Conservation (phyloP, 345 rosid species). For the Pugionium dolabratum region DNA sequence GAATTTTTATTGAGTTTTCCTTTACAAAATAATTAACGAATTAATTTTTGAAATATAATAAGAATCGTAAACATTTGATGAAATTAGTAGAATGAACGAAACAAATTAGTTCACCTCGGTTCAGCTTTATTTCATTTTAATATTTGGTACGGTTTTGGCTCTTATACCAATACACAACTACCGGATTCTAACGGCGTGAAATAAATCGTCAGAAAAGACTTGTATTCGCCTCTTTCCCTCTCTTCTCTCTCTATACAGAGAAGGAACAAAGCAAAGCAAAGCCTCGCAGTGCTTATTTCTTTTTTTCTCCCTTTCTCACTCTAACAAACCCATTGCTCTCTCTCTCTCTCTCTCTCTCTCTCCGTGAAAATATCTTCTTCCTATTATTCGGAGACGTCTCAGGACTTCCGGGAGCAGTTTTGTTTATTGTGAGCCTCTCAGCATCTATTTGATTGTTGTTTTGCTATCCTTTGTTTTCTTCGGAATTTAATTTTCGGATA, state of each 20-base stretch:
- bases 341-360: conserved; percentile 32
- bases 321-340: conserved; percentile 16
- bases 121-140: background rate
- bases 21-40: background rate
- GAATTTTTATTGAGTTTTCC: too few relatives aligned
- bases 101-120: background rate
- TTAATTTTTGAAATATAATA: background rate
- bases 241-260: conserved; percentile 19
- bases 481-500: background rate
- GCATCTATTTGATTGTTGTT: conserved; percentile 15
- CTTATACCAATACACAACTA: background rate
- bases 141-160: conserved; percentile 20
- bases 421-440: conserved; percentile 17
- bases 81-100: background rate
- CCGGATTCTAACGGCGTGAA: conserved; percentile 51
- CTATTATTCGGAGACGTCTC: conserved; percentile 25
- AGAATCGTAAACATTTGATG: background rate
- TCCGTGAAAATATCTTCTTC: conserved; percentile 23
- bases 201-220: conserved; percentile 61
- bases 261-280: conserved; percentile 35
- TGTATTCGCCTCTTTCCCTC: conserved; percentile 44
- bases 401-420: conserved; percentile 25
- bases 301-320: conserved; percentile 33
- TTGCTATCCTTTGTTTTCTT: conserved; percentile 2
- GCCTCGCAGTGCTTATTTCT: conserved; percentile 29